Evolutionary conservation across 495 filamentous ascomycete genomes (phyloP), one percentile per base, ranked within the genome.

Genomic region (Trichoderma virens): DNA sequence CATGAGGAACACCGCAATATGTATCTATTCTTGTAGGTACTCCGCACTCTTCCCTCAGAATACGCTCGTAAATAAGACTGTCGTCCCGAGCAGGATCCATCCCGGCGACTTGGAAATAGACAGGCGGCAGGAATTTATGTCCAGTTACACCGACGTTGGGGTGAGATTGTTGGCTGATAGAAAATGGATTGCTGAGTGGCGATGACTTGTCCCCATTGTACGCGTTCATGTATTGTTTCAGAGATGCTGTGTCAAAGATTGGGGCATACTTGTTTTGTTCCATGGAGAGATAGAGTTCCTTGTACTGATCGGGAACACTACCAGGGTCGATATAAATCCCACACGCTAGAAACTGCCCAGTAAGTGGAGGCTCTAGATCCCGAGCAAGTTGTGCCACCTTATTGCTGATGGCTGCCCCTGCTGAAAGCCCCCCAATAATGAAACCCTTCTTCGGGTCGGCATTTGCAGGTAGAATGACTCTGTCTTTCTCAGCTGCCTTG

Each of bases 181-280:
- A 43, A 43, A n/a, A 13, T 18, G 41, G 41, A 43, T 1, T 61
- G 60, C 6, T 38, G 14, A 9, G 23, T 34, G 8, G 16, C 20
- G n/a, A 60, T 60, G 23, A 13, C 56, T 60, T 8, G 14, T 31
- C 11, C 14, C 27, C 31, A 16, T 8, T 60, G 20, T 60, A 43
- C n/a, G 54, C 13, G 25, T 27, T 60, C 54, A 27, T 25, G 20
- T 30, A 30, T 34, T 34, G 7, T 34, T 11, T 28, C 31, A 60
- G 18, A 60, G 54, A 60, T 5, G 13, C 4, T n/a, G 25, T 27
- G 20, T 60, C 31, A n/a, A 60, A 20, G 54, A 34, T 27, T 34
- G 54, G 60, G 9, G 60, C 60, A 61, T 14, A 18, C 38, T 31
- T 61, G 20, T 35, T 61, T 38, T 30, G 60, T 30, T 30, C 30